These are phyloP conservation scores for Eucalyptus rudis DNA, from an alignment of 345 rosid genomes.

Conservation along the genomic window DNA sequence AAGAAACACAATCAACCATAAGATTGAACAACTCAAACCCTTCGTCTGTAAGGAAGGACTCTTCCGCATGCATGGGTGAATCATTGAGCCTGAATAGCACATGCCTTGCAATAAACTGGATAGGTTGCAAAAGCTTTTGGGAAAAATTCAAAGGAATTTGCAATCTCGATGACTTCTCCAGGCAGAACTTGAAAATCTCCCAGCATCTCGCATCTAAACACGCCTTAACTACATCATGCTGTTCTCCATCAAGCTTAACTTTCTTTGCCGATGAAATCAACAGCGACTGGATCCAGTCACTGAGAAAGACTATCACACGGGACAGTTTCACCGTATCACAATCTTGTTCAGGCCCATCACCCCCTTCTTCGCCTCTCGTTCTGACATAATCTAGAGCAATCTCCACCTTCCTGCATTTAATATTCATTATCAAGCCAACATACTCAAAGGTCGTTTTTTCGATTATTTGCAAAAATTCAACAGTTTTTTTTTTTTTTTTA, in stretches of 20 bases:
- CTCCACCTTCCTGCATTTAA: constrained; percentile 68
- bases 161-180: constrained; percentile 44
- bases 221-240: constrained; percentile 3
- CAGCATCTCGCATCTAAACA: constrained; percentile 73
- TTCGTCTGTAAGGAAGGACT: constrained; percentile 10
- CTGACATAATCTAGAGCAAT: constrained; percentile 40
- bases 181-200: constrained; percentile 62
- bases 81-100: constrained; percentile 18
- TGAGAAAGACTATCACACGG: constrained; percentile 47
- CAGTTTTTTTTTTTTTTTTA: too few species aligned
- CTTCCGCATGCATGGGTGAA: constrained; percentile 1
- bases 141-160: constrained; percentile 44
- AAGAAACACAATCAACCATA: constrained; percentile 46
- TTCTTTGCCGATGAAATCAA: constrained; percentile 39
- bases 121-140: constrained; percentile 41
- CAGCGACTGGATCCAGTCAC: constrained; percentile 64
- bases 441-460: neutral
- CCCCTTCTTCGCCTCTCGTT: constrained; percentile 7
- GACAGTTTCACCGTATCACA: constrained; percentile 47
- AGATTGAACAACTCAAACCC: constrained; percentile 30
- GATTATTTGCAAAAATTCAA: neutral
- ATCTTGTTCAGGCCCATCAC: constrained; percentile 21
- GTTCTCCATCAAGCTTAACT: constrained; percentile 2
- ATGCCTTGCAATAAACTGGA: constrained; percentile 25
- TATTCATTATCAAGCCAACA: neutral